Conservation (phyloP, 305 asterid species). For the Ilex paraguariensis region DNA sequence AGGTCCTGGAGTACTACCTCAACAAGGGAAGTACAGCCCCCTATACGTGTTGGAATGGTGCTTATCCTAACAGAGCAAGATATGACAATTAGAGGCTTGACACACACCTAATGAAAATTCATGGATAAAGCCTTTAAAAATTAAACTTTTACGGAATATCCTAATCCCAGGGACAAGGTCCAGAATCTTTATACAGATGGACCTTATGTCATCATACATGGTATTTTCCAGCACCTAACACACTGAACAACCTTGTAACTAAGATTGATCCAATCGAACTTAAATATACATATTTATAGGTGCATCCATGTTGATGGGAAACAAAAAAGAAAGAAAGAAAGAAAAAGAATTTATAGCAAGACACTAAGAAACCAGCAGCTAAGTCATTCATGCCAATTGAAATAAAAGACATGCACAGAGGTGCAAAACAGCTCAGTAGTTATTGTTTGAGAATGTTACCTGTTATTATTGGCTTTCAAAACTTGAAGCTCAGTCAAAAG, state of each 20-base stretch:
- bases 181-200: neutral
- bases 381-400: neutral
- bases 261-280: neutral
- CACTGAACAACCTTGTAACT: too few relatives aligned
- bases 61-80: conserved; percentile 46
- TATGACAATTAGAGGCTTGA: conserved; percentile 9
- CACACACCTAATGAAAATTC: neutral
- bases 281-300: neutral
- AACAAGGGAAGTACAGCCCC: conserved; percentile 65
- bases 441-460: conserved; percentile 34
- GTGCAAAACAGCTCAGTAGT: too few relatives aligned
- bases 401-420: neutral
- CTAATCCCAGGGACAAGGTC: neutral
- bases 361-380: too few relatives aligned
- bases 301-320: neutral
- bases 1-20: conserved; percentile 41
- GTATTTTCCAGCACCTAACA: too few relatives aligned
- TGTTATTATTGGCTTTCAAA: conserved; percentile 70
- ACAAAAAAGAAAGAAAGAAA: neutral
- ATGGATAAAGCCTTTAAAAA: neutral
- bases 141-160: too few relatives aligned
- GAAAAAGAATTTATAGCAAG: neutral
- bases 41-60: conserved; percentile 56
- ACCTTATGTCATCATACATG: too few relatives aligned
- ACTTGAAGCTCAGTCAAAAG: conserved; percentile 59